phyloP scores from a whole-genome alignment of 352 stramenopile genomes.

The Phytophthora meadii region DNA sequence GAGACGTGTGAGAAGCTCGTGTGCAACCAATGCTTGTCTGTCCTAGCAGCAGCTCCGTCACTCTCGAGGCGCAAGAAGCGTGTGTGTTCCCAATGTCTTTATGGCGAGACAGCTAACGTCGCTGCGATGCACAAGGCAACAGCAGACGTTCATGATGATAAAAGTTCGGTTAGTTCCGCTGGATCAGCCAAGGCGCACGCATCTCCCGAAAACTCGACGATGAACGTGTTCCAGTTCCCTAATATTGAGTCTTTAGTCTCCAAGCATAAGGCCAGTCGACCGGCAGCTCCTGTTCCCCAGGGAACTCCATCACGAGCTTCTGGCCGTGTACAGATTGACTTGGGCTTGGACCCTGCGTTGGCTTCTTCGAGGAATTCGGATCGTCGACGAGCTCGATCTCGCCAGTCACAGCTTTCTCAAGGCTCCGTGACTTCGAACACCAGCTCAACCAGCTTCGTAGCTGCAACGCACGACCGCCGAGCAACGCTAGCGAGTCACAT shows the following conservation, averaged over 20 bases:
- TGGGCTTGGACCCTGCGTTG: slow-evolving; percentile 38
- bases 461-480: slow-evolving; percentile 16
- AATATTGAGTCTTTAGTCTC: slow-evolving; percentile 30
- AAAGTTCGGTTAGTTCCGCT: slow-evolving; percentile 5
- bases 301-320: slow-evolving; percentile 10
- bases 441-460: slow-evolving; percentile 18
- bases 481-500: slow-evolving; percentile 15
- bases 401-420: slow-evolving; percentile 31
- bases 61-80: slow-evolving; percentile 66
- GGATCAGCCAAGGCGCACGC: slow-evolving; percentile 1
- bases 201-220: slow-evolving; percentile 10
- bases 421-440: slow-evolving; percentile 19
- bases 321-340: slow-evolving; percentile 31
- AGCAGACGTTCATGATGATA: slow-evolving; percentile 7
- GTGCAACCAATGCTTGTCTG: slow-evolving; percentile 71
- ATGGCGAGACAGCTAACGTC: slow-evolving; percentile 41
- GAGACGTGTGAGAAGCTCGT: slow-evolving; percentile 63
- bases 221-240: slow-evolving; percentile 38
- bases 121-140: slow-evolving; percentile 24
- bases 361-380: slow-evolving; percentile 11
- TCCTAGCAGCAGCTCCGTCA: slow-evolving; percentile 61
- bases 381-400: slow-evolving; percentile 25
- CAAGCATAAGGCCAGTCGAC: slow-evolving; percentile 25
- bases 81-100: slow-evolving; percentile 75
- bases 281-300: slow-evolving; percentile 1